Evolutionary conservation across 2,329 filamentous ascomycete species (phyloP), one percentile per base, ranked within the genome.

Genomic region (Neonectria punicea): DNA sequence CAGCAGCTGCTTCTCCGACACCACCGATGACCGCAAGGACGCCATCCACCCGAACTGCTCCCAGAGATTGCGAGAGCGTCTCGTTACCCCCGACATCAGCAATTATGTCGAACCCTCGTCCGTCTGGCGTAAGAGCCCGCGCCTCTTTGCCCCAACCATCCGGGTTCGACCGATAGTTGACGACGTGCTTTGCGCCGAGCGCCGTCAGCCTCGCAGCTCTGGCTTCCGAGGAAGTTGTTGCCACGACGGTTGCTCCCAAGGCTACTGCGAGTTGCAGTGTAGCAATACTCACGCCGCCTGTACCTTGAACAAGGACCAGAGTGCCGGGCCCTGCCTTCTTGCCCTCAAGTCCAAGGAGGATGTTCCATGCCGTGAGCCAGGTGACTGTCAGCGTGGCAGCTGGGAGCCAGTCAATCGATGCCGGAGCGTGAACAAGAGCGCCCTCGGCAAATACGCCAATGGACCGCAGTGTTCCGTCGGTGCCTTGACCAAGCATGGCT

Each of bases 41-140:
- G 0, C 80, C 80, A 14, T 79, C 75, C 0, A 71, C 58, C 0
- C 74, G 69, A 1, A 88, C 78, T 1, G 85, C 84, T 67, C 84
- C 84, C 44, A 90, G 77, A 3, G 82, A 84, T 73, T 90, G 83
- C 3, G 79, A 71, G 67, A 92, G 82, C 0, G 89, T 91, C n/a
- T 81, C 83, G 0, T 87, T 81, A 0, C 90, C 90, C 13, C 88
- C 90, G n/a, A 92, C 85, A 70, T 93, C 90, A 43, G 91, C 73
- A 43, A 92, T 80, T 65, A 89, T 82, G 70, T 92, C 85, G 8
- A 90, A 86, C 13, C 90, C 90, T 2, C 70, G 72, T 2, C 81
- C 81, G 1, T 80, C 76, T 0, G 79, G 78, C 0, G 81, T 83
- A 0, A 86, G 81, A 0, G 83, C 85, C 10, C 84, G 74, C 10